Conservation (phyloP, 192 early-diverging fungal genomes). For the Spizellomyces sp. region DNA sequence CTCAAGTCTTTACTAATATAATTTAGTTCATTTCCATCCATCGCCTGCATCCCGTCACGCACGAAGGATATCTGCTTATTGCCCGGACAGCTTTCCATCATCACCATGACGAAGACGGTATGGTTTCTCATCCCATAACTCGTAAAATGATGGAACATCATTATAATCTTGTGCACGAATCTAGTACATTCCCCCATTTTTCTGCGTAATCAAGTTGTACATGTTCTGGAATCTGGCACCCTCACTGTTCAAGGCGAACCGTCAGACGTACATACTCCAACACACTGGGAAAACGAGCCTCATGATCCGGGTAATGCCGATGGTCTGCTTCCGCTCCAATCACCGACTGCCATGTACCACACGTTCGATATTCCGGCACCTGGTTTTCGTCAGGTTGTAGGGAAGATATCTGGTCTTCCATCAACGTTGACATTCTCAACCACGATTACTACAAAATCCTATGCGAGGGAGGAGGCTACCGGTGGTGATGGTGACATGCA, state of each 20-base stretch:
- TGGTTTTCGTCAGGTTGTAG: slow-evolving; percentile 27
- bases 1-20: neutral
- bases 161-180: too few species aligned
- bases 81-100: slow-evolving; percentile 82
- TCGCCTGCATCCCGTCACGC: slow-evolving; percentile 84
- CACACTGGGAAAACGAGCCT: slow-evolving; percentile 13
- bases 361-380: neutral
- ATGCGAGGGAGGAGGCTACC: slow-evolving; percentile 1
- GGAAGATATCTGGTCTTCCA: slow-evolving; percentile 62
- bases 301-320: slow-evolving; percentile 12
- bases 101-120: slow-evolving; percentile 19
- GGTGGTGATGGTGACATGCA: slow-evolving; percentile 40
- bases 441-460: slow-evolving; percentile 25
- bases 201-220: slow-evolving; percentile 48
- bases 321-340: slow-evolving; percentile 15
- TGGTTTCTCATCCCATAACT: neutral
- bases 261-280: slow-evolving; percentile 16
- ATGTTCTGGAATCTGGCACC: slow-evolving; percentile 45
- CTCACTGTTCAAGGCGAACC: slow-evolving; percentile 34
- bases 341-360: slow-evolving; percentile 41
- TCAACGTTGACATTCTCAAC: slow-evolving; percentile 51
- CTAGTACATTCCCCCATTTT: slow-evolving; percentile 49
- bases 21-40: slow-evolving; percentile 87
- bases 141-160: too few species aligned
- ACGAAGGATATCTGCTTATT: slow-evolving; percentile 91